Evolutionary conservation across 371 early-diverging fungal species (phyloP).

Genomic region (Gilbertella persicaria): DNA sequence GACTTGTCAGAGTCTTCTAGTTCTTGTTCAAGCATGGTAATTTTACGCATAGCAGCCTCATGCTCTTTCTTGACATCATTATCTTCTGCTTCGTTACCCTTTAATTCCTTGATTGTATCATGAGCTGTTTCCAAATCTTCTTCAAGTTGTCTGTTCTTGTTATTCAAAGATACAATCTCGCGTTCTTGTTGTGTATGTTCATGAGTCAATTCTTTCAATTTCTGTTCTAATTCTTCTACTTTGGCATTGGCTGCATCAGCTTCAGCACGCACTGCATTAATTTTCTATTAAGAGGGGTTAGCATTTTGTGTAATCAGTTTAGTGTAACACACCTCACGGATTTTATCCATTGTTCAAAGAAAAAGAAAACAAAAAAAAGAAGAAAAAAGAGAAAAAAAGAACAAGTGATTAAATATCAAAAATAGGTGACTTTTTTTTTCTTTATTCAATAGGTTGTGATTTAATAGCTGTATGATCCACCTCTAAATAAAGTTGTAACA

Average conservation of each 20-base stretch:
- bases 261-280: conserved; percentile 67
- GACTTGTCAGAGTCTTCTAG: conserved; percentile 69
- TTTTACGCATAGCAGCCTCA: conserved; percentile 64
- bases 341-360: conserved; percentile 37
- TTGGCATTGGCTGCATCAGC: conserved; percentile 68
- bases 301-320: neutral
- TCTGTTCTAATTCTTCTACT: conserved; percentile 65
- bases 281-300: conserved; percentile 53
- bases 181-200: conserved; percentile 70
- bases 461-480: neutral
- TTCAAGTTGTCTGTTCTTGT: conserved; percentile 65
- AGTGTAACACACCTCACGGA: conserved; percentile 34
- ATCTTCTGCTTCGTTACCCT: conserved; percentile 61
- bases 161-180: conserved; percentile 70
- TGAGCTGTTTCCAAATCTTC: conserved; percentile 67
- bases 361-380: neutral
- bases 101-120: conserved; percentile 61
- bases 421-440: too few relatives aligned
- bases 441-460: too few relatives aligned
- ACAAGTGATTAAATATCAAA: neutral
- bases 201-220: conserved; percentile 58
- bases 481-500: conserved; percentile 29
- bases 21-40: conserved; percentile 65
- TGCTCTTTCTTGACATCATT: conserved; percentile 64
- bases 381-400: neutral